Evolutionary conservation across 2,329 filamentous ascomycete genomes (phyloP).

Genomic region (Sporothrix dimorphospora): DNA sequence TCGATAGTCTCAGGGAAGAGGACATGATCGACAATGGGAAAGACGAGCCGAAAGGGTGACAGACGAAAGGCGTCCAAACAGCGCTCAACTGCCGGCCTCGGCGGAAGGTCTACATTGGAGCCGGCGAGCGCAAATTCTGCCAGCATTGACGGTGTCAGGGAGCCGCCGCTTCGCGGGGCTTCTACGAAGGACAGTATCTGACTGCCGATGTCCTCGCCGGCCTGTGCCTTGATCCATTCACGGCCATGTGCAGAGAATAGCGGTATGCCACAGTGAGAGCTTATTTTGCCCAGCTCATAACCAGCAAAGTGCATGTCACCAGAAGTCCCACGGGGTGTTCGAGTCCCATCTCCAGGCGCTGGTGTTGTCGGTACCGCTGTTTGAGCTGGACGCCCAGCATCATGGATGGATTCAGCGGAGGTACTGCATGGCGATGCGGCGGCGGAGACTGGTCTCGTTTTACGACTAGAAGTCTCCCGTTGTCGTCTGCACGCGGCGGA

Average conservation of each 20-base stretch:
- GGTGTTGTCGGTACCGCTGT: background rate
- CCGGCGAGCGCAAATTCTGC: slow-evolving; percentile 6
- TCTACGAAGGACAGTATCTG: slow-evolving; percentile 34
- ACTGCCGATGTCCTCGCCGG: slow-evolving; percentile 40
- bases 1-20: background rate
- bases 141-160: slow-evolving; percentile 12
- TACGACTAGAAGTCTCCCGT: background rate
- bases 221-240: slow-evolving; percentile 52
- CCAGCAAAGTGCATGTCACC: slow-evolving; percentile 53
- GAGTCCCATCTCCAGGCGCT: background rate
- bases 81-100: slow-evolving; percentile 36
- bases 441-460: background rate
- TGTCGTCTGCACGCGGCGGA: background rate
- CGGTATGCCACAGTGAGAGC: slow-evolving; percentile 52
- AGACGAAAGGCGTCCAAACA: background rate
- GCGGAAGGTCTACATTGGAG: slow-evolving; percentile 21
- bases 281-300: slow-evolving; percentile 51
- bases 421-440: background rate
- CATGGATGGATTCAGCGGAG: background rate
- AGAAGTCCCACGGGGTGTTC: slow-evolving; percentile 28
- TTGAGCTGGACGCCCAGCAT: background rate
- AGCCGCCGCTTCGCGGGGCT: slow-evolving; percentile 34
- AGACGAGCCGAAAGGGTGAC: background rate
- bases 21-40: background rate
- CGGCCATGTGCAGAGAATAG: slow-evolving; percentile 52